phyloP scores from a whole-genome alignment of 1,284 basidiomycete genomes.

The Vanrija humicola region DNA sequence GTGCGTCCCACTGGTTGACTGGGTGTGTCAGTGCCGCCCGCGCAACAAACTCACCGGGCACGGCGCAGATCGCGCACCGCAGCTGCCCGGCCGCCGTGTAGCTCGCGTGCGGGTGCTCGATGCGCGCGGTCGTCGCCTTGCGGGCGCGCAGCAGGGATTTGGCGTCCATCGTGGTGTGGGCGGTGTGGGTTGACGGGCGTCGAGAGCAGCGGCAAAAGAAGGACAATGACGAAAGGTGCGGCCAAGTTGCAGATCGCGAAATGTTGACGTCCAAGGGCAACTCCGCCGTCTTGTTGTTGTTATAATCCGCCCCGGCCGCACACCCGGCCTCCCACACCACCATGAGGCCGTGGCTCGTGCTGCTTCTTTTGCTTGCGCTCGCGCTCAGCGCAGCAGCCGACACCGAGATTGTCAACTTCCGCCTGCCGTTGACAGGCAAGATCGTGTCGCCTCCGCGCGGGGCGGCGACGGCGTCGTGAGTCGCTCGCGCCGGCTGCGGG shows the following conservation, averaged over 20 bases:
- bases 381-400: constrained; percentile 20
- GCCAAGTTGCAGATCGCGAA: background rate
- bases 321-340: background rate
- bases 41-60: constrained; percentile 36
- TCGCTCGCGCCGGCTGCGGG: background rate
- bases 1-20: constrained; percentile 50
- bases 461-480: background rate
- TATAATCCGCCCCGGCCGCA: too few species aligned
- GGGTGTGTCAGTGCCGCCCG: background rate
- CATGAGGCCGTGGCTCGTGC: background rate
- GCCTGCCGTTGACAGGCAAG: constrained; percentile 15
- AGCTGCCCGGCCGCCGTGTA: constrained; percentile 41
- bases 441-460: background rate
- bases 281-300: background rate
- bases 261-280: background rate
- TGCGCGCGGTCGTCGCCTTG: constrained; percentile 41
- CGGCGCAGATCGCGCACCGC: constrained; percentile 45
- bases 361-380: background rate
- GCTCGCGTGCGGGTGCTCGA: constrained; percentile 43
- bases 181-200: background rate
- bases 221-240: background rate
- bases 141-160: constrained; percentile 47
- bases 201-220: background rate
- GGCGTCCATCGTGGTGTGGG: constrained; percentile 39
- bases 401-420: constrained; percentile 42